Evolutionary conservation across 176 grass and related monocot genomes (phyloP), one percentile per base, ranked within the genome.

Genomic region (Tillandsia fasciculata): DNA sequence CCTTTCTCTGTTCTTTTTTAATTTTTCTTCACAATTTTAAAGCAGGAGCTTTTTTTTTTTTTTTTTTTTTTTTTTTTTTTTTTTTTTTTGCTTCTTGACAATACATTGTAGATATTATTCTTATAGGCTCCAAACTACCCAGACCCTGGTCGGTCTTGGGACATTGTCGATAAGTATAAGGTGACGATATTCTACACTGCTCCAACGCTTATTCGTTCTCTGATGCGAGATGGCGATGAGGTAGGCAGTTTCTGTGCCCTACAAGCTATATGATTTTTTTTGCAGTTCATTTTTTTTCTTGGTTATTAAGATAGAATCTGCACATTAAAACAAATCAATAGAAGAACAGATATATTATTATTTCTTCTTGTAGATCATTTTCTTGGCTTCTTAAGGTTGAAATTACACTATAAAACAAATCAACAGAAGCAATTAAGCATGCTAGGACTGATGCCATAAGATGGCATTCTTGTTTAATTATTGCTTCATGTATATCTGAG

Each of bases 141-240:
- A 66, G 84, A 99, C 80, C 42, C 89, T 23, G 89, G 94, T 27
- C 84, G 94, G 8, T 93, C 77, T 74, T 99, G 94, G 89, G 89
- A 99, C 12, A 87, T 99, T 64, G 94, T 99, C 56, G 94, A 99
- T 72, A 99, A 99, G 79, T 93, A 86, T 63, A 80, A 84, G 71
- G 89, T 99, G 69, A 87, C 94, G 49, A 83, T 99, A 83, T 99
- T 99, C 83, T 99, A 99, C 82, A 99, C 94, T 53, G 94, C 94
- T 72, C 94, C 94, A 73, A 99, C 94, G 74, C 79, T 99, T 65
- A 63, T 99, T 49, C 89, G 94, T 50, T 92, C 94, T 10, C 89
- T 99, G 56, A 99, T 99, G 94, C 89, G 89, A 70, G 94, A 90
- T 74, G 72, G 89, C 77, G 71, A 84, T 53, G 77, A 90, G 87